Percentiles rank a stretch among this genome's conserved stretches.
Evolutionary conservation across 2,329 filamentous ascomycete species (phyloP).

Genomic region (Parastagonospora nodorum): DNA sequence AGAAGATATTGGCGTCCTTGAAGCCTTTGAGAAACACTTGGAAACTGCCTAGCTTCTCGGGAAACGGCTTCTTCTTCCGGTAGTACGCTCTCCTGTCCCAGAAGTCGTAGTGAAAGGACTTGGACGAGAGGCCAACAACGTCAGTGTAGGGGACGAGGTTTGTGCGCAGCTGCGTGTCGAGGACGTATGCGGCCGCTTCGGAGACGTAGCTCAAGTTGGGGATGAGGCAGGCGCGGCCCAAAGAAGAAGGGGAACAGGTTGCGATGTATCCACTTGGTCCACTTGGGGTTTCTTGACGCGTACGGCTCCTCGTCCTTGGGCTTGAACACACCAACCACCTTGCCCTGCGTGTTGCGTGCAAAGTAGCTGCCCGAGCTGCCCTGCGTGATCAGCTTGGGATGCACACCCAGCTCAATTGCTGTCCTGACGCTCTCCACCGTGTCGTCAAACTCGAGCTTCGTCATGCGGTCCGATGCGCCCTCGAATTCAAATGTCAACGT

Average conservation of each 20-base stretch:
- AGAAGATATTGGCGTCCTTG: constrained; percentile 94
- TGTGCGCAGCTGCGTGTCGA: constrained; percentile 87
- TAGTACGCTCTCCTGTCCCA: constrained; percentile 92
- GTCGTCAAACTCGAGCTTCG: constrained; percentile 80
- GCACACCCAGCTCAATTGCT: constrained; percentile 87
- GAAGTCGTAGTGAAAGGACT: constrained; percentile 97
- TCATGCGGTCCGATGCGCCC: constrained; percentile 69
- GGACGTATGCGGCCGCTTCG: constrained; percentile 93
- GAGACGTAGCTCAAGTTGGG: constrained; percentile 98
- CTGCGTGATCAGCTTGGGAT: constrained; percentile 95
- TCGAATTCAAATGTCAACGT: constrained; percentile 64
- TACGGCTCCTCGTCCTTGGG: constrained; percentile 99
- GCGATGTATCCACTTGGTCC: constrained; percentile 99
- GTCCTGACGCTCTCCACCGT: constrained; percentile 87
- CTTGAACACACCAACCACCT: constrained; percentile 97
- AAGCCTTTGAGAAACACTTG: constrained; percentile 97
- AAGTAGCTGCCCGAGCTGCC: constrained; percentile 99
- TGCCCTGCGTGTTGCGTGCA: constrained; percentile 86
- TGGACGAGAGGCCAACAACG: constrained; percentile 90
- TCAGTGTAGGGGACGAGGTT: constrained; percentile 96
- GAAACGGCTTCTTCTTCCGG: constrained; percentile 82
- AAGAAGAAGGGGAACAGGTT: constrained; percentile 98
- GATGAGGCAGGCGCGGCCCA: constrained; percentile 91
- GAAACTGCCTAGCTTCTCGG: constrained; percentile 91
- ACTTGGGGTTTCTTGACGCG: constrained; percentile 94